Evolutionary conservation across 495 filamentous ascomycete genomes (phyloP).

Genomic region (Penicillium nucicola): DNA sequence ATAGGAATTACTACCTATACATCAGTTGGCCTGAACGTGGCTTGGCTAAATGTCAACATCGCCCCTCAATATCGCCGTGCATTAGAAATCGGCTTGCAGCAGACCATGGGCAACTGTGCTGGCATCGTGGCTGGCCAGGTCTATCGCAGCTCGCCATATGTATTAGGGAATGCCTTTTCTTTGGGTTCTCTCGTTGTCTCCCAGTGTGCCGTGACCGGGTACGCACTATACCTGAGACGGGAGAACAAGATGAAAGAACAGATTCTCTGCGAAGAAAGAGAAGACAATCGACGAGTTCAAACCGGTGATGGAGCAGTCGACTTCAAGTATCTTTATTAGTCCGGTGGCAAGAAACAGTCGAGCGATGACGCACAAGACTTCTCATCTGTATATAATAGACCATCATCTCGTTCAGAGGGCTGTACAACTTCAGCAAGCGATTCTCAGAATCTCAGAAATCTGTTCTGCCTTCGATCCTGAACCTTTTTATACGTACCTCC

Average conservation of each 20-base stretch:
- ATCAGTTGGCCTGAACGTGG: constrained; percentile 49
- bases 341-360: not conserved
- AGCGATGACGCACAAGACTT: constrained; percentile 12
- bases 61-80: constrained; percentile 57
- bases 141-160: constrained; percentile 49
- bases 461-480: too few species aligned
- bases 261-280: constrained; percentile 37
- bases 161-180: constrained; percentile 47
- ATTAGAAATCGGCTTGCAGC: constrained; percentile 53
- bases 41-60: constrained; percentile 57
- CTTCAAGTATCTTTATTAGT: constrained; percentile 47
- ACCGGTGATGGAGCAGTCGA: constrained; percentile 48
- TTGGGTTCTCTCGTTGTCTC: constrained; percentile 41
- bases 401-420: not conserved
- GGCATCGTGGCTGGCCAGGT: constrained; percentile 53
- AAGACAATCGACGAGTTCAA: constrained; percentile 40
- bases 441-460: too few species aligned
- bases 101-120: constrained; percentile 57
- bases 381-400: not conserved
- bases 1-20: constrained; percentile 49
- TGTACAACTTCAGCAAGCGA: too few species aligned
- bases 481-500: too few species aligned
- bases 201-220: constrained; percentile 31
- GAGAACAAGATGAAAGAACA: constrained; percentile 40
- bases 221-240: constrained; percentile 40